These are phyloP conservation scores for Cyberlindnera galapagoensis DNA, from an alignment of 805 yeast species.

Conservation along the genomic window DNA sequence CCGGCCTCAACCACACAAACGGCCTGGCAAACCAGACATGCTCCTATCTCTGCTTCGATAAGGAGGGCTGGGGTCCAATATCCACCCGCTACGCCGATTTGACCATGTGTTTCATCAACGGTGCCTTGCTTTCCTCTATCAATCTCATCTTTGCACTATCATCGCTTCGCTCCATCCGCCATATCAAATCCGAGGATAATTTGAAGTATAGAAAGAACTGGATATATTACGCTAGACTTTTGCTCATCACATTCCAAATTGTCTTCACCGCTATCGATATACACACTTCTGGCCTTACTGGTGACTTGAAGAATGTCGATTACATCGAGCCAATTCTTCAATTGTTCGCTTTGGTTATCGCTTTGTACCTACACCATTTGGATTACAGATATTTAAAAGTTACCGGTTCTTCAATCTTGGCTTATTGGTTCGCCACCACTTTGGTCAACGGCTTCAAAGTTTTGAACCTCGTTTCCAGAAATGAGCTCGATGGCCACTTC, in stretches of 20 bases:
- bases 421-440: conserved; percentile 65
- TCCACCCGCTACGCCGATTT: conserved; percentile 43
- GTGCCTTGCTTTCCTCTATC: conserved; percentile 36
- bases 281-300: conserved; percentile 7
- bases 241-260: conserved; percentile 27
- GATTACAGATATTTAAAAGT: conserved; percentile 64
- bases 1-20: neutral
- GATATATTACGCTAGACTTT: conserved; percentile 29
- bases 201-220: conserved; percentile 33
- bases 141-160: conserved; percentile 37
- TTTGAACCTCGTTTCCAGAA: conserved; percentile 31
- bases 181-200: conserved; percentile 14
- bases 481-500: conserved; percentile 17
- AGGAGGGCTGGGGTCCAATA: conserved; percentile 38
- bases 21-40: conserved; percentile 7
- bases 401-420: conserved; percentile 61
- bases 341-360: conserved; percentile 41
- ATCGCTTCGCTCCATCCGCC: conserved; percentile 34
- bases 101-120: conserved; percentile 55
- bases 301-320: conserved; percentile 20
- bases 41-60: conserved; percentile 19
- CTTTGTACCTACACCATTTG: conserved; percentile 52
- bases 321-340: conserved; percentile 32
- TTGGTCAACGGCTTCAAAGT: conserved; percentile 42
- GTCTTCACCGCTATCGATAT: conserved; percentile 20